phyloP scores from a whole-genome alignment of 768 basidiomycete species.

The Dacryopinax primogenitus region DNA sequence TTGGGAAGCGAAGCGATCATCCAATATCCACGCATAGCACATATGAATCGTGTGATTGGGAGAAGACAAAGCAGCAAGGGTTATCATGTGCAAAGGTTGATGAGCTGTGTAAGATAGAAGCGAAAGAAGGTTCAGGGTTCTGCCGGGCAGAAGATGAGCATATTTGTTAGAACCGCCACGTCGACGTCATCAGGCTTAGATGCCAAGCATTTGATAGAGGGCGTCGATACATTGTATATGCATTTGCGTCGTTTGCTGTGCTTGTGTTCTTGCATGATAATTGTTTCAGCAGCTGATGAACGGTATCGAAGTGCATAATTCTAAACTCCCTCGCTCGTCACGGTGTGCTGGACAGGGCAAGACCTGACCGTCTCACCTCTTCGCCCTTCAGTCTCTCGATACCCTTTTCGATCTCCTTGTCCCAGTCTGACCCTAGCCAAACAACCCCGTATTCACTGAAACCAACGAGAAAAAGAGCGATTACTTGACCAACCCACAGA shows the following conservation, averaged over 20 bases:
- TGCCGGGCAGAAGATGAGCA: no score
- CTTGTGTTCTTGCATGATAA: no score
- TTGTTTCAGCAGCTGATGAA: no score
- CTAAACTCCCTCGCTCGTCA: not conserved
- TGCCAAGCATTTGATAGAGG: no score
- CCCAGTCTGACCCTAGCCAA: conserved; percentile 41
- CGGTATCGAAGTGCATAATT: not conserved
- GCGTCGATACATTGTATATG: no score
- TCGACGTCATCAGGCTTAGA: no score
- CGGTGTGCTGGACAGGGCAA: not conserved
- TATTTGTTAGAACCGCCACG: no score
- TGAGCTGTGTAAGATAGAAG: not conserved
- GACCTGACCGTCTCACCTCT: not conserved
- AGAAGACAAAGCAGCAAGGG: not conserved
- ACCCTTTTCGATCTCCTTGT: conserved; percentile 33
- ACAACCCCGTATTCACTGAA: conserved; percentile 53
- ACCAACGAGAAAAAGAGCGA: conserved; percentile 60
- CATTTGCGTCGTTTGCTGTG: no score
- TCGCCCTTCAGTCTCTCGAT: not conserved
- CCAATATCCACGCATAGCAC: no score
- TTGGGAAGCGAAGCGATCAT: no score
- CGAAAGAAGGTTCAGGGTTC: not conserved
- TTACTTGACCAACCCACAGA: conserved; percentile 55
- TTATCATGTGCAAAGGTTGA: not conserved
- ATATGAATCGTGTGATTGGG: not conserved